These are phyloP conservation scores for Globisporangium nagaii DNA, from an alignment of 352 stramenopile genomes.

Conservation along the genomic window DNA sequence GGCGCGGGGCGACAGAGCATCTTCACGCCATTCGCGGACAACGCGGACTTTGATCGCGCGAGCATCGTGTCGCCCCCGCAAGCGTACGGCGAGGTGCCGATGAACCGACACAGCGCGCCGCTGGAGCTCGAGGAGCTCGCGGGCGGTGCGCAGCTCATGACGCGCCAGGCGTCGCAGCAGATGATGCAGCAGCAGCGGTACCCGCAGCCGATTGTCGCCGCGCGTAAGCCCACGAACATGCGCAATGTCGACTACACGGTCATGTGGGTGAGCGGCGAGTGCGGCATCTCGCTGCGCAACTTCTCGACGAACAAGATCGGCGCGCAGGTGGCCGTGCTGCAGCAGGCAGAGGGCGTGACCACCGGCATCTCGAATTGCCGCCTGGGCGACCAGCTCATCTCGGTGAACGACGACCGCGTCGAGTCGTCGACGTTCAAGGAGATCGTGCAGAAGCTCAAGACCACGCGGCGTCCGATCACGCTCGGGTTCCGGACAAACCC, in stretches of 20 bases:
- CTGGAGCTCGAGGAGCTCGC: slow-evolving; percentile 7
- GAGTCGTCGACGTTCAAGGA: slow-evolving; percentile 51
- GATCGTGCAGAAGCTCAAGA: slow-evolving; percentile 80
- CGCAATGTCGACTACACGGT: slow-evolving; percentile 53
- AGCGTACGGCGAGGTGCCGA: not conserved
- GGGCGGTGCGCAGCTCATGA: slow-evolving; percentile 12
- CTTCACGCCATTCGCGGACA: slow-evolving; percentile 28
- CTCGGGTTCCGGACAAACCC: slow-evolving; percentile 66
- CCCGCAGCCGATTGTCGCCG: not conserved
- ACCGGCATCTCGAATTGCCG: slow-evolving; percentile 74
- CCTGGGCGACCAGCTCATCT: slow-evolving; percentile 69
- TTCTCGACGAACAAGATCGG: slow-evolving; percentile 73
- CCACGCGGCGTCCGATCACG: slow-evolving; percentile 55
- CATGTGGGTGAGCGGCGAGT: slow-evolving; percentile 80
- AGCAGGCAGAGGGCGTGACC: slow-evolving; percentile 72
- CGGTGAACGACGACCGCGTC: slow-evolving; percentile 66
- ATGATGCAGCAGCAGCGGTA: slow-evolving; percentile 17
- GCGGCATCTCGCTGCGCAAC: slow-evolving; percentile 80
- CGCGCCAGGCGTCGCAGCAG: slow-evolving; percentile 26
- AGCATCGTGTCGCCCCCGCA: slow-evolving; percentile 6
- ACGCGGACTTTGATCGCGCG: slow-evolving; percentile 2
- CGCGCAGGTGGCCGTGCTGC: slow-evolving; percentile 73
- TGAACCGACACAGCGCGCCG: slow-evolving; percentile 11
- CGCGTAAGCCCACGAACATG: slow-evolving; percentile 1
- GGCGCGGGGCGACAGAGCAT: slow-evolving; percentile 17